These are phyloP conservation scores for Xylariaceae sp. DNA, from an alignment of 2,329 filamentous ascomycete species.

Conservation along the genomic window DNA sequence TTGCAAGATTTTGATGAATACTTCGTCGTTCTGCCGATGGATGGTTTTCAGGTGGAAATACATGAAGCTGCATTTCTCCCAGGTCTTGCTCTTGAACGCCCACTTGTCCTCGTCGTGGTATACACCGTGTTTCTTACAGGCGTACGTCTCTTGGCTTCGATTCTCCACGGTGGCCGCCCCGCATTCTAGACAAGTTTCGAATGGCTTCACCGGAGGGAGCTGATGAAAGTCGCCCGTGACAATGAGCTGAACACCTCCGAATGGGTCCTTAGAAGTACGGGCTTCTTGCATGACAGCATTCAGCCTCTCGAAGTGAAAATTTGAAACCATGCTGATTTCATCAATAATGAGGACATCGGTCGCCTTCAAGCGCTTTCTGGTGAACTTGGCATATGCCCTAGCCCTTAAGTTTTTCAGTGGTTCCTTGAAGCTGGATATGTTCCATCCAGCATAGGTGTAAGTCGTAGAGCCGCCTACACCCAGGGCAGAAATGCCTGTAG, in stretches of 20 bases:
- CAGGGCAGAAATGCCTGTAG: conserved; percentile 56
- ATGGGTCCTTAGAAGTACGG: conserved; percentile 20
- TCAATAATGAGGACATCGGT: conserved; percentile 60
- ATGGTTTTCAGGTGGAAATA: conserved; percentile 52
- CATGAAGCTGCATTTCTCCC: conserved; percentile 50
- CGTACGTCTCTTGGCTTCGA: conserved; percentile 23
- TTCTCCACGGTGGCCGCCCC: conserved; percentile 30
- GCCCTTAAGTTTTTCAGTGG: conserved; percentile 33
- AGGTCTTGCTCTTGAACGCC: conserved; percentile 55
- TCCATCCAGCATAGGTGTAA: conserved; percentile 56
- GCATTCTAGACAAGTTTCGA: conserved; percentile 48
- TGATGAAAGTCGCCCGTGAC: conserved; percentile 60
- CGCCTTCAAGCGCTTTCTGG: conserved; percentile 34
- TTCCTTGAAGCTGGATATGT: conserved; percentile 41
- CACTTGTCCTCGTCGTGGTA: conserved; percentile 52
- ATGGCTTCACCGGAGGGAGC: conserved; percentile 56
- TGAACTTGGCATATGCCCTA: conserved; percentile 29
- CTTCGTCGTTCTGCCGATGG: conserved; percentile 52
- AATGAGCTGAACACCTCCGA: conserved; percentile 51
- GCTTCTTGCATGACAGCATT: conserved; percentile 43
- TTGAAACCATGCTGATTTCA: conserved; percentile 64
- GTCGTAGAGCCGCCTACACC: conserved; percentile 54
- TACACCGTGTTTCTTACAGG: conserved; percentile 32
- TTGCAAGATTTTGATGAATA: conserved; percentile 53
- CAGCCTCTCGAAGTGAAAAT: conserved; percentile 48